Percentiles rank a stretch among this genome's conserved stretches.
phyloP scores from a whole-genome alignment of 331 rosid species.

The Quercus lobata region DNA sequence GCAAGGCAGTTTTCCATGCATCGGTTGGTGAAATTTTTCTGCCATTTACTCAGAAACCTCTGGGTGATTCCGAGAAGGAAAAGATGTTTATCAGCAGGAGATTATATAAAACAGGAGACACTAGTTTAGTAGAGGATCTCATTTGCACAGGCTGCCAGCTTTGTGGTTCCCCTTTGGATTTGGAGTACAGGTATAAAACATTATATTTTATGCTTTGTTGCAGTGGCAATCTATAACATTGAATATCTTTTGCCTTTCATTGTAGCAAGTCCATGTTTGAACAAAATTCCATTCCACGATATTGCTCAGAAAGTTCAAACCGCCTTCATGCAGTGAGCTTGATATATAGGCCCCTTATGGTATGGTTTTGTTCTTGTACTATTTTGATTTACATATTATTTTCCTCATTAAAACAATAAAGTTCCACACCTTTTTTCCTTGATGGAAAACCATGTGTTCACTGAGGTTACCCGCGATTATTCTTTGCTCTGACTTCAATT shows the following conservation, averaged over 20 bases:
- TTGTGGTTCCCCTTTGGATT: constrained; percentile 68
- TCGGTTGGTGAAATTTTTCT: constrained; percentile 68
- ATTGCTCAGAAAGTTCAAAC: constrained; percentile 60
- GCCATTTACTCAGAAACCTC: constrained; percentile 1
- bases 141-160: constrained; percentile 79
- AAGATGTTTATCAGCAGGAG: constrained; percentile 61
- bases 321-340: constrained; percentile 53
- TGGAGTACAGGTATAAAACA: constrained; percentile 32
- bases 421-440: not conserved
- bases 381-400: constrained; percentile 2
- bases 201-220: not conserved
- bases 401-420: not conserved
- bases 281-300: constrained; percentile 36
- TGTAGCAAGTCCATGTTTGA: constrained; percentile 28
- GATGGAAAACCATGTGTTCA: not conserved
- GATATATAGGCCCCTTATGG: constrained; percentile 87
- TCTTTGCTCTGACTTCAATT: not conserved
- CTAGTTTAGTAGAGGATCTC: constrained; percentile 50
- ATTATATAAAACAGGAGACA: constrained; percentile 32
- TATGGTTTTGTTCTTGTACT: constrained; percentile 18
- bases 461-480: not conserved
- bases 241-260: constrained; percentile 17
- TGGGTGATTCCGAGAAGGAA: constrained; percentile 36
- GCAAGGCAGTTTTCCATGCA: constrained; percentile 53
- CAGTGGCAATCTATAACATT: constrained; percentile 2